Evolutionary conservation across 352 stramenopile species (phyloP).

Genomic region (Elongisporangium prolatum): DNA sequence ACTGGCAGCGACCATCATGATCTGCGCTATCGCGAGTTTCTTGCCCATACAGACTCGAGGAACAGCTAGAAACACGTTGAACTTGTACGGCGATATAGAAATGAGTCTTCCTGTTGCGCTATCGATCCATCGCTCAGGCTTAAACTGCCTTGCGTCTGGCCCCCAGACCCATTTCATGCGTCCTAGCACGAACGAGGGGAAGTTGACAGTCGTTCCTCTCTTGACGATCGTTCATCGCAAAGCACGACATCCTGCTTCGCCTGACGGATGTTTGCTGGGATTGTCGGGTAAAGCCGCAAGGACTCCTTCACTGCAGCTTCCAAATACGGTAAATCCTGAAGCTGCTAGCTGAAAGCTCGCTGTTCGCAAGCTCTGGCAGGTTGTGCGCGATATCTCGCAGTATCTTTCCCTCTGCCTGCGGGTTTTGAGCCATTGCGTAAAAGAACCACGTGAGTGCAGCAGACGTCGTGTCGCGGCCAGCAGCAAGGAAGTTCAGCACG

Average conservation of each 20-base stretch:
- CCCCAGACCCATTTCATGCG: constrained; percentile 44
- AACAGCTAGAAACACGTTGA: constrained; percentile 48
- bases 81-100: constrained; percentile 39
- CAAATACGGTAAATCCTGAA: constrained; percentile 46
- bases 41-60: constrained; percentile 43
- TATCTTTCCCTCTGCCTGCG: neutral
- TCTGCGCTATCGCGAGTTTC: constrained; percentile 32
- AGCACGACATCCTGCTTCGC: constrained; percentile 44
- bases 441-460: constrained; percentile 73
- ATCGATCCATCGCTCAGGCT: constrained; percentile 55
- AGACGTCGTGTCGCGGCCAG: constrained; percentile 71
- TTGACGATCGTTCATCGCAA: constrained; percentile 52
- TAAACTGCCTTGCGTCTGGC: constrained; percentile 31
- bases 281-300: constrained; percentile 47
- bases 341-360: constrained; percentile 21
- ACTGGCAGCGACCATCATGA: constrained; percentile 41
- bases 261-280: constrained; percentile 28
- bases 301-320: constrained; percentile 54
- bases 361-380: constrained; percentile 13
- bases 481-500: constrained; percentile 73
- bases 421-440: constrained; percentile 10
- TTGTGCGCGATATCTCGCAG: constrained; percentile 14
- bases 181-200: constrained; percentile 45
- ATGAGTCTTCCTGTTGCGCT: constrained; percentile 17
- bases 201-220: constrained; percentile 33